Conservation (phyloP, 768 basidiomycete species). For the Rhizopogon sp. region DNA sequence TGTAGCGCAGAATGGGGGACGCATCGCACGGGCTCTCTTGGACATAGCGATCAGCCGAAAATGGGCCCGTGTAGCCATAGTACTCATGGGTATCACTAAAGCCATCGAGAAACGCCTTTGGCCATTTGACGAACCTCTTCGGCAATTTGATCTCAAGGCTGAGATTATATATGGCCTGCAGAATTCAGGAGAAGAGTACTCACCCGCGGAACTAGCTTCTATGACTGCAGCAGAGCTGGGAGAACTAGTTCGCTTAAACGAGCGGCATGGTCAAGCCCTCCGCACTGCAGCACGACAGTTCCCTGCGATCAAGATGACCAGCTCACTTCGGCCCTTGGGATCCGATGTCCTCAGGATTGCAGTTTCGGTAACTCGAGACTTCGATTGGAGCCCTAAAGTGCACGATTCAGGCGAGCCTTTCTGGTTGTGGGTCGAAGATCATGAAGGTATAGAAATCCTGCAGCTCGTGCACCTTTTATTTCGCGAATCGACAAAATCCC, state of each 20-base stretch:
- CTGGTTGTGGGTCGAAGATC: slow-evolving; percentile 95
- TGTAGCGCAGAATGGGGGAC: slow-evolving; percentile 90
- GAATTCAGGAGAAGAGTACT: slow-evolving; percentile 76
- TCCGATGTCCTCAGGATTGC: slow-evolving; percentile 78
- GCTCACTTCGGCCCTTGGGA: slow-evolving; percentile 75
- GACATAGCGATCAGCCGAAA: slow-evolving; percentile 93
- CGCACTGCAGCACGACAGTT: slow-evolving; percentile 80
- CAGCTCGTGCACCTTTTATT: slow-evolving; percentile 74
- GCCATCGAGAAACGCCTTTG: slow-evolving; percentile 89
- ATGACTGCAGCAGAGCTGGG: slow-evolving; percentile 70
- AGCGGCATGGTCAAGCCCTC: slow-evolving; percentile 75
- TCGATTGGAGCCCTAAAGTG: slow-evolving; percentile 73
- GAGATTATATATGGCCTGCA: slow-evolving; percentile 78
- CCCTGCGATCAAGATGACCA: slow-evolving; percentile 63
- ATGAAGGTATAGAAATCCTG: slow-evolving; percentile 73
- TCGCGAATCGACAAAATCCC: slow-evolving; percentile 51
- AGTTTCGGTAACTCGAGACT: slow-evolving; percentile 57
- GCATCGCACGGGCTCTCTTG: slow-evolving; percentile 89
- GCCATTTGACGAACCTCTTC: slow-evolving; percentile 91
- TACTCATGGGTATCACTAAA: slow-evolving; percentile 89
- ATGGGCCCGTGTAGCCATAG: slow-evolving; percentile 78
- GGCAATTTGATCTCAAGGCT: slow-evolving; percentile 70
- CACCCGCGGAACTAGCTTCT: slow-evolving; percentile 64
- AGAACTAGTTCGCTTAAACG: slow-evolving; percentile 79
- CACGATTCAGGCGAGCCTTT: slow-evolving; percentile 83